Conservation (phyloP, 345 rosid genomes). For the Sisymbrium irio region DNA sequence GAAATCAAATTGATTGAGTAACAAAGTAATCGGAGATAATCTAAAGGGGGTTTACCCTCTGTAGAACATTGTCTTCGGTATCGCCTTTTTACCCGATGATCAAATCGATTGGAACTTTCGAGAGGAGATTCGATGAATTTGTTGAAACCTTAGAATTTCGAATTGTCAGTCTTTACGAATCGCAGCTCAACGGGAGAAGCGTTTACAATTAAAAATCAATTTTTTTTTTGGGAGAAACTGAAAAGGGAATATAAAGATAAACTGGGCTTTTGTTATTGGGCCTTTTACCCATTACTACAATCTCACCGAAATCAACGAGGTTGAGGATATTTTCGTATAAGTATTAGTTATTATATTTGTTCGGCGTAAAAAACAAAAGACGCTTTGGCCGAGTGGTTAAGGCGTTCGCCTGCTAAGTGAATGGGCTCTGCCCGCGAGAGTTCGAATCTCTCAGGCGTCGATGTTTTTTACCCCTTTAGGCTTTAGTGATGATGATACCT, state of each 20-base stretch:
- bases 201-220: neutral
- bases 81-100: neutral
- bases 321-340: too few relatives aligned
- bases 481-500: too few relatives aligned
- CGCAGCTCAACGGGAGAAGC: conserved; percentile 2
- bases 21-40: neutral
- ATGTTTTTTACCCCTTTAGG: too few relatives aligned
- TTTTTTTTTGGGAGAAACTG: neutral
- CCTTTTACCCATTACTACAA: neutral
- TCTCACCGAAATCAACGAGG: neutral
- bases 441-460: conserved; percentile 82
- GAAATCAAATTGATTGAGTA: conserved; percentile 12
- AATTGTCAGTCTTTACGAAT: neutral
- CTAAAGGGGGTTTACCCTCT: conserved; percentile 27
- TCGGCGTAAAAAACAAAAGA: too few relatives aligned
- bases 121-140: conserved; percentile 20
- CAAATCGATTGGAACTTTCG: conserved; percentile 6
- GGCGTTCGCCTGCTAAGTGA: conserved; percentile 73
- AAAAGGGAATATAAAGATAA: neutral
- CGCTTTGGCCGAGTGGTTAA: conserved; percentile 66
- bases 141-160: conserved; percentile 17
- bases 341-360: too few relatives aligned
- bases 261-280: conserved; percentile 18
- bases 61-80: conserved; percentile 28
- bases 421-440: conserved; percentile 76